Conservation (phyloP, 2,329 filamentous ascomycete species). For the Gaeumannomyces tritici region DNA sequence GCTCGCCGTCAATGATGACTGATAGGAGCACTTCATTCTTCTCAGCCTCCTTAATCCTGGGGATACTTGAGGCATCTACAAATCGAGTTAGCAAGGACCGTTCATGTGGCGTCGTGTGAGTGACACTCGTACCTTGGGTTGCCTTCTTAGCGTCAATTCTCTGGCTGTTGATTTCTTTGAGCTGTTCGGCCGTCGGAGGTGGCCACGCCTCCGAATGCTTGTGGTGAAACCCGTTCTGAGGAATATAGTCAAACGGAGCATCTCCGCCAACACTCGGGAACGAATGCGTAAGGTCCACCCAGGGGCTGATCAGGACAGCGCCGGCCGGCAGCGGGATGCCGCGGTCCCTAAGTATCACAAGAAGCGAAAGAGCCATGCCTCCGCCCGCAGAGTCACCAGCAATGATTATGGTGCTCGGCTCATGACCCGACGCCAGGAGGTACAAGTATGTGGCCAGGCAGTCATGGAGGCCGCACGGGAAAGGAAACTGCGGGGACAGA, state of each 20-base stretch:
- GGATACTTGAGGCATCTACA: background rate
- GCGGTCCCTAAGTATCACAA: slow-evolving; percentile 75
- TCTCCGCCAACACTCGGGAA: slow-evolving; percentile 80
- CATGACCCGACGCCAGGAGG: slow-evolving; percentile 59
- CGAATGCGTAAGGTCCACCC: slow-evolving; percentile 92
- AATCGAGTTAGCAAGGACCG: background rate
- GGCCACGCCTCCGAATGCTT: slow-evolving; percentile 89
- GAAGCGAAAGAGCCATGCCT: slow-evolving; percentile 74
- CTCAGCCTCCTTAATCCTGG: slow-evolving; percentile 18
- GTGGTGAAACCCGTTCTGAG: slow-evolving; percentile 78
- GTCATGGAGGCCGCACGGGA: slow-evolving; percentile 86
- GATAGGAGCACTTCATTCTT: slow-evolving; percentile 11
- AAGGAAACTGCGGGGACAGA: slow-evolving; percentile 86
- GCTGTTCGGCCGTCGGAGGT: slow-evolving; percentile 73
- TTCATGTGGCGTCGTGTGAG: background rate
- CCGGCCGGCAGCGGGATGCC: slow-evolving; percentile 79
- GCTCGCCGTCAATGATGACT: slow-evolving; percentile 54
- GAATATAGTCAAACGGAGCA: slow-evolving; percentile 77
- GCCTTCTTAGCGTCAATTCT: slow-evolving; percentile 26
- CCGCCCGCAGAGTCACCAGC: slow-evolving; percentile 91
- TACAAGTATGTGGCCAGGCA: slow-evolving; percentile 82
- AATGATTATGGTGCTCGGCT: slow-evolving; percentile 73
- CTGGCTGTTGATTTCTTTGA: slow-evolving; percentile 42
- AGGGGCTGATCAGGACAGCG: slow-evolving; percentile 83
- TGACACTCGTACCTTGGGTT: slow-evolving; percentile 13